phyloP scores from a whole-genome alignment of 495 filamentous ascomycete species.

The Aspergillus sclerotiicarbonarius region DNA sequence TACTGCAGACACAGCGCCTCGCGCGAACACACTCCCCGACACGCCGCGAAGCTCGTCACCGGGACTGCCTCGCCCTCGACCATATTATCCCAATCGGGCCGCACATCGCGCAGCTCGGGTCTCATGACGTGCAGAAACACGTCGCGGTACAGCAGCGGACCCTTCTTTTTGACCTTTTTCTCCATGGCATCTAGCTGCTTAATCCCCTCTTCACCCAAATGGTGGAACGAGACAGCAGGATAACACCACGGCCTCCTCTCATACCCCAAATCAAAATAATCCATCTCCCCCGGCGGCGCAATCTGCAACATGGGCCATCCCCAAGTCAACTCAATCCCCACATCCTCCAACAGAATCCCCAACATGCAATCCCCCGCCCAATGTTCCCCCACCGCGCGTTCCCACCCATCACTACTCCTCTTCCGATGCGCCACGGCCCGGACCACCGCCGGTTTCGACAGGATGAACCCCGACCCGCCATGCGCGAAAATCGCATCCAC shows the following conservation, averaged over 20 bases:
- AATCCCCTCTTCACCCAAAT: conserved; percentile 43
- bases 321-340: conserved; percentile 32
- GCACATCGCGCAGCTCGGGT: conserved; percentile 12
- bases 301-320: conserved; percentile 37
- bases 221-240: conserved; percentile 48
- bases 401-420: conserved; percentile 23
- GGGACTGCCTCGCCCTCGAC: conserved; percentile 13
- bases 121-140: conserved; percentile 10
- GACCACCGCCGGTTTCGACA: conserved; percentile 39
- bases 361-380: conserved; percentile 49
- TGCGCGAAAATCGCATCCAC: conserved; percentile 55
- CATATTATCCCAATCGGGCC: conserved; percentile 32
- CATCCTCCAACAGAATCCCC: conserved; percentile 39
- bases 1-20: conserved; percentile 41
- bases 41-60: conserved; percentile 27
- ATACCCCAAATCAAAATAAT: conserved; percentile 35
- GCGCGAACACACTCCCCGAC: conserved; percentile 33
- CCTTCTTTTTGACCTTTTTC: conserved; percentile 27
- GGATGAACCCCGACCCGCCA: conserved; percentile 62
- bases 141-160: conserved; percentile 17
- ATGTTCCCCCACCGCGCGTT: conserved; percentile 26
- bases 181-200: conserved; percentile 40
- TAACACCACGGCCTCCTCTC: conserved; percentile 47
- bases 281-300: conserved; percentile 36
- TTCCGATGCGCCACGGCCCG: conserved; percentile 21